Conservation (phyloP, 441 rosid species). For the Corymbia citriodora region DNA sequence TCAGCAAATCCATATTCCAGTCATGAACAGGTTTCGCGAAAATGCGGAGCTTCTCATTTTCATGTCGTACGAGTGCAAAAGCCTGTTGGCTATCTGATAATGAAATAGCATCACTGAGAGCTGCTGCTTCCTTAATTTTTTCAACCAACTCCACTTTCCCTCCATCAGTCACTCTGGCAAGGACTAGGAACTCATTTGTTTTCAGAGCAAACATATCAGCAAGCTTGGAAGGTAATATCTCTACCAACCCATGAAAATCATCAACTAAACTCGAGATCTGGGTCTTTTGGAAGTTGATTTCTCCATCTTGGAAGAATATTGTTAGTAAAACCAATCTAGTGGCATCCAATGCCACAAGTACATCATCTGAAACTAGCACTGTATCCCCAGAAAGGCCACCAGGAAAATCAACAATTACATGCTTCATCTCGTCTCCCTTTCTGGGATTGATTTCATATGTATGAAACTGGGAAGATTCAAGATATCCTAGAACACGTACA, state of each 20-base stretch:
- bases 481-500: slow-evolving; percentile 63
- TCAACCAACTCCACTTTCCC: slow-evolving; percentile 73
- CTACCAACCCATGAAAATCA: slow-evolving; percentile 40
- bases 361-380: slow-evolving; percentile 58
- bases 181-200: slow-evolving; percentile 27
- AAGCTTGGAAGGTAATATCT: slow-evolving; percentile 53
- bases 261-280: slow-evolving; percentile 50
- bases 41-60: slow-evolving; percentile 52
- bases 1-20: slow-evolving; percentile 65
- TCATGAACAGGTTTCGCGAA: slow-evolving; percentile 61
- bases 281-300: slow-evolving; percentile 51
- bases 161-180: slow-evolving; percentile 45
- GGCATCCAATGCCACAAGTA: slow-evolving; percentile 70
- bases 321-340: slow-evolving; percentile 50
- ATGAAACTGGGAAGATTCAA: slow-evolving; percentile 56
- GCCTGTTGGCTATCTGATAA: slow-evolving; percentile 64
- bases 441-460: slow-evolving; percentile 59
- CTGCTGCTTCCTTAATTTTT: slow-evolving; percentile 47
- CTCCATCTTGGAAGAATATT: slow-evolving; percentile 48
- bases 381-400: slow-evolving; percentile 63
- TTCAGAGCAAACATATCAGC: slow-evolving; percentile 56
- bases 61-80: slow-evolving; percentile 71
- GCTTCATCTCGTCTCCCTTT: slow-evolving; percentile 70
- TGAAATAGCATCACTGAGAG: slow-evolving; percentile 73
- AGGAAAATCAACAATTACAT: slow-evolving; percentile 51